Evolutionary conservation across 2,329 filamentous ascomycete genomes (phyloP).

Genomic region (Alternaria alternata): DNA sequence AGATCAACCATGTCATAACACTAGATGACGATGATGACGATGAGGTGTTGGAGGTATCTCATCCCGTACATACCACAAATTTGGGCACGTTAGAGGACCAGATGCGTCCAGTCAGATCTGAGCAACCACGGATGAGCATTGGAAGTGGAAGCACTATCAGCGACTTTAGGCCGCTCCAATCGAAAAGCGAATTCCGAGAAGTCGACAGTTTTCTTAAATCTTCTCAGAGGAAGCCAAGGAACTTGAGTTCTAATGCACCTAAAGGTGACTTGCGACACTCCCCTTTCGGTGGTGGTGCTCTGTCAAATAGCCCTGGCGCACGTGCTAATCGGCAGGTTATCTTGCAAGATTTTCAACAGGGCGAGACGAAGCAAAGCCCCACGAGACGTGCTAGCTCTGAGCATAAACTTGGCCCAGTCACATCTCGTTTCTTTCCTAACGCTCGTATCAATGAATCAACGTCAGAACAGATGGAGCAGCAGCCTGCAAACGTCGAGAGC

Average conservation of each 20-base stretch:
- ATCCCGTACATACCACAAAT: not conserved
- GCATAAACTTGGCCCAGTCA: not conserved
- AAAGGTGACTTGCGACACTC: not conserved
- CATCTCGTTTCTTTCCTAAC: constrained; percentile 24
- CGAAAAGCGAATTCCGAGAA: constrained; percentile 29
- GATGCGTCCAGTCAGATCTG: constrained; percentile 3
- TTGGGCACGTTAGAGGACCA: not conserved
- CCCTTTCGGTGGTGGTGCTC: constrained; percentile 5
- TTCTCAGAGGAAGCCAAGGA: constrained; percentile 23
- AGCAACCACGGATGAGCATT: constrained; percentile 25
- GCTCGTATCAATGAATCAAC: constrained; percentile 37
- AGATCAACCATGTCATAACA: constrained; percentile 24
- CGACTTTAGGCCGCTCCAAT: not conserved
- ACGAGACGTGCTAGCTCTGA: not conserved
- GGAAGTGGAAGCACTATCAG: constrained; percentile 19
- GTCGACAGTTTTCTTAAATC: constrained; percentile 17
- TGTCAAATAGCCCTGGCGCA: not conserved
- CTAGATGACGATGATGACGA: constrained; percentile 24
- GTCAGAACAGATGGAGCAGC: not conserved
- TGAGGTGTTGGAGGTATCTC: constrained; percentile 4
- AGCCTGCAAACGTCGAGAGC: not conserved
- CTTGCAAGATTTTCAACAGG: constrained; percentile 24
- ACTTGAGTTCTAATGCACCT: not conserved
- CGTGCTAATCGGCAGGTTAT: constrained; percentile 9
- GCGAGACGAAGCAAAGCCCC: constrained; percentile 1